Evolutionary conservation across 164 flowering plant genomes (phyloP), one percentile per base, ranked within the genome.

Genomic region (Akebia trifoliata): DNA sequence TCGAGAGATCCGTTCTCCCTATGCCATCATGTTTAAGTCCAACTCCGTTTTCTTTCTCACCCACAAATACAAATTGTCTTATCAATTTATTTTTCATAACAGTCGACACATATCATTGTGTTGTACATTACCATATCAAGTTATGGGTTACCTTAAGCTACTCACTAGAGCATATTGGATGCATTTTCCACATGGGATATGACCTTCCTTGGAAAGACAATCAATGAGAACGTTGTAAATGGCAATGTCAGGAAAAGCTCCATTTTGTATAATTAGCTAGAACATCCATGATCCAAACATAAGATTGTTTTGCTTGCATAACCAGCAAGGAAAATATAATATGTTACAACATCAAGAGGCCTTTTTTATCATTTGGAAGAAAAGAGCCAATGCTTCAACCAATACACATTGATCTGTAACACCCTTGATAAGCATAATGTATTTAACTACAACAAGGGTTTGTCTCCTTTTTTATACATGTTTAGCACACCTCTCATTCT

Each of bases 121-220:
- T 79, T 82, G 47, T 68, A 79, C 17, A 82, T 79, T 25, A 74
- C 69, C 14, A 82, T 63, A 73, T 78, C 80, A 39, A 74, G 81
- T 20, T 69, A 56, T 12, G 56, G 67, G 11, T 81, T 82, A 60
- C 40, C 47, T 10, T 62, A 54, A 15, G 9, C 8, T 25, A 74
- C 39, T 20, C 58, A 48, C 43, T 35, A 15, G 50, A 77, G 72
- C 15, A 79, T 56, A 9, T 65, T 51, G 6, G 51, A 2, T 10
- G 72, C 82, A 14, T 49, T 61, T 45, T 50, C 60, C 21, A 61
- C 14, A 35, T 38, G 52, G 18, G n/a, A n/a, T n/a, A n/a, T n/a
- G n/a, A n/a, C 68, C 52, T 54, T 59, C 71, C 32, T 69, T 72
- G 50, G 74, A 64, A 43, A 75, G 58, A 60, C 43, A 64, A 59